Evolutionary conservation across 495 filamentous ascomycete species (phyloP), one percentile per base, ranked within the genome.

Genomic region (Acidiella bohemica): DNA sequence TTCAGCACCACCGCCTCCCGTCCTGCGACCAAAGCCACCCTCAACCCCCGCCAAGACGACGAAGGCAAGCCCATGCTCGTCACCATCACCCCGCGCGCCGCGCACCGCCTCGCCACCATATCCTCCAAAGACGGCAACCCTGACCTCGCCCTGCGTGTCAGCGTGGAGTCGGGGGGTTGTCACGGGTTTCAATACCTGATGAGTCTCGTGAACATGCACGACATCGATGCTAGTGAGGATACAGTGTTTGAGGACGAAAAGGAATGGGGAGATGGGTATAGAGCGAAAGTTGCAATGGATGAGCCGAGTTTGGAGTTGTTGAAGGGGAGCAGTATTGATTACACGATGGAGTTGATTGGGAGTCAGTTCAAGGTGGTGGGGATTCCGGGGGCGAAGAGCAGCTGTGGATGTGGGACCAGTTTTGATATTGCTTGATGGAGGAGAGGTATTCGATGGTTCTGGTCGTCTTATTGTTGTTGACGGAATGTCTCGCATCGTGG

Each of bases 171-270:
- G 32, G 90, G 90, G 43, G 90, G 90, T 25, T 97, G 90, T 60
- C 92, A 97, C 63, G 90, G 90, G 14, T 96, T 97, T 62, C 90
- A 97, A 59, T 97, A 95, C 54, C 67, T 92, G 20, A 93, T 97
- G 81, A 80, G 80, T 5, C 71, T 94, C 5, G 78, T 81, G 17
- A 74, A 71, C 49, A 32, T 66, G 1, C 53, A 57, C 18, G 68
- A 71, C 39, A 59, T 78, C 18, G 71, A 80, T 31, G 41, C 64
- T 0, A 77, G 84, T 32, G 88, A 93, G 50, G 92, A 96, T 60
- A 92, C 71, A 14, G 64, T 77, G 26, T 78, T 81, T 49, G 53
- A 54, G 44, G 50, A 51, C 18, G 53, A 49, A 20, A 27, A 24
- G 12, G 19, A 37, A 21, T 20, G 22, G 7, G 43, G 43, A n/a